Base-by-base conservation (phyloP, 192 early-diverging fungal genomes). In the Coemansia sp. region DNA sequence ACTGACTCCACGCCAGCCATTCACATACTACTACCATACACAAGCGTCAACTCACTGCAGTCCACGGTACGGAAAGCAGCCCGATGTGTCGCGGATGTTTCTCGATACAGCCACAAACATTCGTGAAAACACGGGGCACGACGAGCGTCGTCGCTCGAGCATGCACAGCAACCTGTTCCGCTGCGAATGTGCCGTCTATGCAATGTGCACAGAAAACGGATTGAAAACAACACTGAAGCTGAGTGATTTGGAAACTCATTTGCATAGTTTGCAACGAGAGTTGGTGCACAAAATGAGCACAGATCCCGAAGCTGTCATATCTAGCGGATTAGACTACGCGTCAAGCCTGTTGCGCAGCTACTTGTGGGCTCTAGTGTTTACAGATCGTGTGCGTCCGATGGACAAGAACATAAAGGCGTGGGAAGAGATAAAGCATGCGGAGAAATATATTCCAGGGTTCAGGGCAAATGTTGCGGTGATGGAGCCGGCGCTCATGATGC, bases 11-110 rank as follows among this genome's bases (percentile, higher is more conserved):
- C 78, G 78, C 7, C 41, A 53, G 29, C 69, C 78, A 15, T 72
- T 75, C 37, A 72, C 72, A 3, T 54, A 75, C n/a, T 56, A 64
- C 43, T 56, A 72, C 23, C 78, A 81, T 45, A 66, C 78, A 10
- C 24, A 48, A 15, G 72, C 69, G 19, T 81, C 78, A 6, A 24
- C 58, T 2, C 50, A 58, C 22, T 51, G 39, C 55, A 81, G 72
- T 37, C 45, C 59, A 17, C 17, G 23, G 11, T 74, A 45, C 29
- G 24, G 23, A 15, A 60, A 53, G 23, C 39, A 62, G 12, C 22
- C 37, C 2, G 10, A 38, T 4, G 58, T 70, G 21, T 14, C 52
- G 4, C 22, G 22, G 2, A 39, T 67, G 43, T 32, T 32, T 32
- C 15, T 74, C 21, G 38, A 5, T 1, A 11, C 25, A 1, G 19